Evolutionary conservation across 2,329 filamentous ascomycete genomes (phyloP), one percentile per base, ranked within the genome.

Genomic region (Penicillium crustosum): DNA sequence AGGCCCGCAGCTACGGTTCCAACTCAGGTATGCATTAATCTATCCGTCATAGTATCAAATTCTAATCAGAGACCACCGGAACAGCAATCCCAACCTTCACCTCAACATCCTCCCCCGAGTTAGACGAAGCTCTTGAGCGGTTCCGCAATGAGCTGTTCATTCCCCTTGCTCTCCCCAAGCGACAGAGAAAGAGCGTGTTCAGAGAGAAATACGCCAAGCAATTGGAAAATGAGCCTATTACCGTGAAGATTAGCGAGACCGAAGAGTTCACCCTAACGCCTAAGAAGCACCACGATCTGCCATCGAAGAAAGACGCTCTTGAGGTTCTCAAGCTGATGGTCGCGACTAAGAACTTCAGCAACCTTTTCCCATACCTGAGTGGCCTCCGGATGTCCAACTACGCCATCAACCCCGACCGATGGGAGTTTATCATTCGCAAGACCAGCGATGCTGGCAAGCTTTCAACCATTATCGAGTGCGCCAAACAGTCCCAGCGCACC

Each of bases 111-210:
- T 77, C 75, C 29, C 61, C 73, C 49, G 73, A 79, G 63, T 68
- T 79, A 55, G 72, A 79, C 61, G 62, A 72, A 43, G 67, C 75
- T 49, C 71, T 80, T 33, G 63, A 70, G 29, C 69, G 68, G 58
- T 78, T 76, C 66, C 77, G 78, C 61, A 65, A 78, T 59, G 72
- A 75, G 41, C 68, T 79, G 49, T 79, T 80, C 65, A 75, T 79
- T 33, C 78, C 78, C 29, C 70, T 69, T 49, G 71, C 72, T 38
- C 71, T 80, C 5, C 65, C 68, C 36, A 57, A 66, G 6, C 69
- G 69, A 42, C 77, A 79, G 56, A 70, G 70, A 58, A 70, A 67
- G 41, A 69, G 76, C 44, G 72, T 79, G 55, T 79, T 75, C 66
- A 71, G 72, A 49, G 59, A 70, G 33, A 73, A 70, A 38, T 70